These are phyloP conservation scores for Brettanomyces sp. DNA, from an alignment of 805 yeast genomes.

Conservation along the genomic window DNA sequence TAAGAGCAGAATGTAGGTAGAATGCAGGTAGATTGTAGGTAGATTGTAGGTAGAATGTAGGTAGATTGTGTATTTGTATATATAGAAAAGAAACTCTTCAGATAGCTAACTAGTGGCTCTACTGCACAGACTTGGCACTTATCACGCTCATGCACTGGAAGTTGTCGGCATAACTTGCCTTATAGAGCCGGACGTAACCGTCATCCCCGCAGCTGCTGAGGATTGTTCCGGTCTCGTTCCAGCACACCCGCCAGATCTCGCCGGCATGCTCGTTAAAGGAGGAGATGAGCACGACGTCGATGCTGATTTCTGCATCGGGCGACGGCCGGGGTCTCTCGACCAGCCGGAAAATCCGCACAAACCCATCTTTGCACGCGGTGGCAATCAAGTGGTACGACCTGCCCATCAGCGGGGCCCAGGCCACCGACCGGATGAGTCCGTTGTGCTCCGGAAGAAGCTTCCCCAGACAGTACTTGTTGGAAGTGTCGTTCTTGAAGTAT, in stretches of 20 bases:
- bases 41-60: no score
- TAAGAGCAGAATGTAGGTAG: no score
- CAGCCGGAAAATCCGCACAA: conserved; percentile 74
- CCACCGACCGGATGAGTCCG: conserved; percentile 77
- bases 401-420: conserved; percentile 98
- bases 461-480: conserved; percentile 41
- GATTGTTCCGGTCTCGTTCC: conserved; percentile 92
- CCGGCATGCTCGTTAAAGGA: conserved; percentile 25
- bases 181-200: conserved; percentile 88
- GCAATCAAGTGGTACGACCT: conserved; percentile 81
- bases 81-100: no score
- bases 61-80: no score
- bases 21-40: no score
- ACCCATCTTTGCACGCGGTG: conserved; percentile 94
- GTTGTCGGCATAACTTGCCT: conserved; percentile 72
- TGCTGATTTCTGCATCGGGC: conserved; percentile 4
- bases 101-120: no score
- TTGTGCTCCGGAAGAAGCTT: conserved; percentile 73
- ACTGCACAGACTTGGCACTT: conserved; percentile 36
- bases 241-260: conserved; percentile 89
- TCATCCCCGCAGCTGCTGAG: conserved; percentile 93
- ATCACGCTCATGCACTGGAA: conserved; percentile 89
- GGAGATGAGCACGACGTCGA: conserved; percentile 18
- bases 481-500: conserved; percentile 42
- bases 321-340: conserved; percentile 29